Base-by-base conservation (phyloP, 2,329 filamentous ascomycete genomes). In the Aspergillus melleus region DNA sequence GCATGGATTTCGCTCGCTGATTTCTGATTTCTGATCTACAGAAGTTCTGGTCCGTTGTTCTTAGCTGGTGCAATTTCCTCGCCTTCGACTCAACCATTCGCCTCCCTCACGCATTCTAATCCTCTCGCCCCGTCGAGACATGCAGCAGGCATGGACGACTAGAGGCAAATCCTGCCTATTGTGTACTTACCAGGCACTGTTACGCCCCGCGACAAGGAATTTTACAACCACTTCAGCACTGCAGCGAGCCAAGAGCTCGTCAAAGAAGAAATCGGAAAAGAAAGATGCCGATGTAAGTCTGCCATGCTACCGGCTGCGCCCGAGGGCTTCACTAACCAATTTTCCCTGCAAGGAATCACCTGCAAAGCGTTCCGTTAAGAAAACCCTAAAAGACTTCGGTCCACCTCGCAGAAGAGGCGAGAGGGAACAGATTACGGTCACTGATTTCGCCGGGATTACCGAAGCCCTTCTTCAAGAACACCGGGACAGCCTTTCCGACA, bases 81-180 rank as follows among this genome's bases (percentile, higher is more conserved):
- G 29, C 29, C 50, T 20, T 14, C 29, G 26, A 20, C 50, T 39
- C 16, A 29, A n/a, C 6, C 8, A 16, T 24, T 36, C 20, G 20
- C 9, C 30, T 16, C 36, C 22, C 20, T 16, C 29, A 49, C 6
- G 19, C 6, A 16, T 16, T 44, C 24, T 29, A 29, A 29, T 29
- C 8, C 6, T 9, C 1, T 29, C 26, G 26, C 26, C 26, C 26
- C 6, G 49, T 60, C 46, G 55, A 69, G 71, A 71, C 67, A 81
- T 81, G 79, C 76, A 72, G 79, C 76, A 72, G 71, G 64, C 69
- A 72, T 75, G 77, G 68, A 68, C 67, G 57, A 67, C 66, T 55
- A 71, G 63, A 67, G 68, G 71, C 65, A 73, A 70, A 52, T 68
- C 68, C 68, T 80, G 79, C 73, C 71, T 79, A 42, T 70, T 79